Base-by-base conservation (phyloP, 306 rosid genomes). In the Malus asiatica region DNA sequence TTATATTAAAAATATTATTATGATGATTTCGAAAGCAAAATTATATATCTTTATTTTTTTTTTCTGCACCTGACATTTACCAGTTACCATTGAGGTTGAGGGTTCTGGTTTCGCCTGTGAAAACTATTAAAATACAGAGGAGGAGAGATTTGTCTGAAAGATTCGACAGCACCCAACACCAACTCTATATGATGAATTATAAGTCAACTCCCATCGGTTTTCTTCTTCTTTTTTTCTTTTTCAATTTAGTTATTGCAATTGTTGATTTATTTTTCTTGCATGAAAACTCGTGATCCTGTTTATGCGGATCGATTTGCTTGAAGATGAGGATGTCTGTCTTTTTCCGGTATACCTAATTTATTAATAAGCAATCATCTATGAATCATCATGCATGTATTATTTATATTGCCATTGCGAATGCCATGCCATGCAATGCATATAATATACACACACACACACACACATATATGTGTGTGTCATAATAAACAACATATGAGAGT, bases 241-340 rank as follows among this genome's bases (percentile, higher is more conserved):
- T 8, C 7, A 1, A 22, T 19, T 72, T 38, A 27, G 30, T 29
- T 70, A 13, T 42, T 69, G 20, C 38, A 72, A 71, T 63, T 62
- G 44, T 57, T 64, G 48, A 15, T 68, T 70, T 40, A 30, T 64
- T 25, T 63, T 22, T 55, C 11, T 65, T 66, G 70, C 79, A 68
- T 68, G 85, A 73, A 27, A 77, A 73, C 70, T 72, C 82, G 85
- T 73, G 82, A 82, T 61, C 85, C 70, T 84, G 29, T 73, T 80
- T 68, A 84, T 57, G 77, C 84, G 87, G 87, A 84, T 80, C 87
- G 46, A 67, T 68, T 69, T 44, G 79, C 74, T 73, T 77, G 75
- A 60, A 80, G 70, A 44, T 61, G 82, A 77, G 84, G 76, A 84
- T 80, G 82, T 83, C 82, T 84, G 84, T 80, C 82, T 52, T 63